Percentiles rank a stretch among this genome's conserved stretches.
phyloP scores from a whole-genome alignment of 345 rosid genomes.

The Syzygium oleosum region DNA sequence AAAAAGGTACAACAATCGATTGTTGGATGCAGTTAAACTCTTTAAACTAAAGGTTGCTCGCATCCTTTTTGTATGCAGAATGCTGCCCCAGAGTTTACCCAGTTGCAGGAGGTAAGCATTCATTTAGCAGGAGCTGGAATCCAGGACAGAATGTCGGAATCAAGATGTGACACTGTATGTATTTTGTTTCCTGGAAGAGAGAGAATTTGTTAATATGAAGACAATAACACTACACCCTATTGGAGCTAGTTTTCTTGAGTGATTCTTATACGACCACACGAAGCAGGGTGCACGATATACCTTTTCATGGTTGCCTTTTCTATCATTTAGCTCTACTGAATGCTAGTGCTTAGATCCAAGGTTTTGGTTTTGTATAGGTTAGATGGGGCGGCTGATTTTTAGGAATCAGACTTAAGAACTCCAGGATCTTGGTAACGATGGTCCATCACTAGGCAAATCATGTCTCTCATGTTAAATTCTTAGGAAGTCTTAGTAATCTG shows the following conservation, averaged over 20 bases:
- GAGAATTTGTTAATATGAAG: not conserved
- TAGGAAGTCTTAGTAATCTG: not conserved
- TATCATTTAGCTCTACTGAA: not conserved
- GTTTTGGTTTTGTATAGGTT: not conserved
- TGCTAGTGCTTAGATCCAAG: not conserved
- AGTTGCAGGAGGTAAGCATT: conserved; percentile 23
- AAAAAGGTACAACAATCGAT: conserved; percentile 39
- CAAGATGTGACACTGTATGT: conserved; percentile 15
- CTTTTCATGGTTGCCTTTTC: not conserved
- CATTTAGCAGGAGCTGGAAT: conserved; percentile 9
- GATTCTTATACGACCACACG: not conserved
- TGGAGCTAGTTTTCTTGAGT: not conserved
- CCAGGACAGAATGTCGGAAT: conserved; percentile 13
- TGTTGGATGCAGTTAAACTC: not conserved
- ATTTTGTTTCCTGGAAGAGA: not conserved
- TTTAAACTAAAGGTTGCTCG: not conserved
- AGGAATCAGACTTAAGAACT: not conserved
- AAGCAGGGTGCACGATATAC: not conserved
- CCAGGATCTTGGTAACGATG: not conserved
- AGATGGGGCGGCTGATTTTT: not conserved
- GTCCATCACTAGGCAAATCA: not conserved
- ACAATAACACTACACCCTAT: not conserved
- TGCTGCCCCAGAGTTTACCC: conserved; percentile 10
- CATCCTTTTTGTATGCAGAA: conserved; percentile 17
- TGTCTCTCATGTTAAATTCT: not conserved